Evolutionary conservation across 2,329 filamentous ascomycete genomes (phyloP).

Genomic region (Aspergillus luchuensis): DNA sequence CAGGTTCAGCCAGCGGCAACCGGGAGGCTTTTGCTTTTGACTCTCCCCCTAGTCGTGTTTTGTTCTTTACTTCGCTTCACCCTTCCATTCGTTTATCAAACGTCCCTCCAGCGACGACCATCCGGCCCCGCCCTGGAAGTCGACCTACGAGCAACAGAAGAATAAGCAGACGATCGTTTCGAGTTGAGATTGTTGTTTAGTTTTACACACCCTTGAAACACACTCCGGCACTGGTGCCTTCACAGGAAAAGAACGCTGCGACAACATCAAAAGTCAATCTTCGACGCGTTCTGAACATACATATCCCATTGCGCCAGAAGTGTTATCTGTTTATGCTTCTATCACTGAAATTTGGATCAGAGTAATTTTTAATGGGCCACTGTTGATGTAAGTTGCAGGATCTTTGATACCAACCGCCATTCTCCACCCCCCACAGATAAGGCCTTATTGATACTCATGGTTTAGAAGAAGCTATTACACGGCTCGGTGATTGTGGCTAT

Average conservation of each 20-base stretch:
- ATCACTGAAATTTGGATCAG: conserved; percentile 11
- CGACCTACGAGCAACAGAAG: background rate
- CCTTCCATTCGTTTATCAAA: conserved; percentile 28
- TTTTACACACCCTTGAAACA: conserved; percentile 13
- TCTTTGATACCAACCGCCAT: background rate
- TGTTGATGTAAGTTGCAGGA: conserved; percentile 31
- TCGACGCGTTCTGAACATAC: conserved; percentile 7
- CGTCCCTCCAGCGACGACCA: conserved; percentile 6
- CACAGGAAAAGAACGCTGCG: conserved; percentile 9
- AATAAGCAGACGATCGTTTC: conserved; percentile 4
- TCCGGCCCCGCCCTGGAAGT: conserved; percentile 12
- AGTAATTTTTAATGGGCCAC: conserved; percentile 33
- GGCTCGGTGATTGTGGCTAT: conserved; percentile 17
- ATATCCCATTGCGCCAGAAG: conserved; percentile 4
- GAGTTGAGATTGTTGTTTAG: conserved; percentile 7
- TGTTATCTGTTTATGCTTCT: conserved; percentile 15
- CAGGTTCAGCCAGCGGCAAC: conserved; percentile 17
- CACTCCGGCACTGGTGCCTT: conserved; percentile 25
- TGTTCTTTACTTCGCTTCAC: conserved; percentile 16
- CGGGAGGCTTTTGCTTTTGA: conserved; percentile 3
- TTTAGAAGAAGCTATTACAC: conserved; percentile 13
- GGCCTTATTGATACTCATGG: conserved; percentile 2
- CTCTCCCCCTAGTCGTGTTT: conserved; percentile 6
- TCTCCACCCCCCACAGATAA: background rate
- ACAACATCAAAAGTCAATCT: background rate